These are phyloP conservation scores for Leavenworthia alabamica DNA, from an alignment of 345 rosid species.

Conservation along the genomic window DNA sequence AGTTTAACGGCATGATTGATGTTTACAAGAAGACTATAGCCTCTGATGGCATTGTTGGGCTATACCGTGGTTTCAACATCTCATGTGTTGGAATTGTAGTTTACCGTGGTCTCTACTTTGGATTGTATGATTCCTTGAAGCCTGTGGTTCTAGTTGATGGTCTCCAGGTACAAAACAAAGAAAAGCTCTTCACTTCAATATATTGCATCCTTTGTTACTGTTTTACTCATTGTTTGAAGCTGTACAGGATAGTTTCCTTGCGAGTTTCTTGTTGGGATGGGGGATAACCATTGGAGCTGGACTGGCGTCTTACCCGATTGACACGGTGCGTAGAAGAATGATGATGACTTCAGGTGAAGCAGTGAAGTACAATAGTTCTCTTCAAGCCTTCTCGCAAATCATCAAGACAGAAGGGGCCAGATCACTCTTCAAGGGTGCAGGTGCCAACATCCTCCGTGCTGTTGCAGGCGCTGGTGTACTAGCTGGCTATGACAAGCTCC, in stretches of 20 bases:
- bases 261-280: conserved; percentile 88
- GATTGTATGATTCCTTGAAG: conserved; percentile 81
- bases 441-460: conserved; percentile 89
- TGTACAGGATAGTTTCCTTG: conserved; percentile 74
- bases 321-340: conserved; percentile 94
- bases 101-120: conserved; percentile 85
- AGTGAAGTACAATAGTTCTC: conserved; percentile 75
- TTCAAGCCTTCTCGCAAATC: conserved; percentile 67
- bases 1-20: conserved; percentile 70
- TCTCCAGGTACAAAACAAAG: conserved; percentile 26
- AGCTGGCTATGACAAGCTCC: conserved; percentile 84
- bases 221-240: background rate
- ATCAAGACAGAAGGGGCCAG: conserved; percentile 70
- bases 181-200: background rate
- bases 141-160: conserved; percentile 60
- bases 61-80: conserved; percentile 85
- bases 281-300: conserved; percentile 87
- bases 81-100: conserved; percentile 78
- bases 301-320: conserved; percentile 79
- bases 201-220: background rate
- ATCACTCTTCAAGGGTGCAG: conserved; percentile 91
- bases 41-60: conserved; percentile 73
- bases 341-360: conserved; percentile 98
- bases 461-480: conserved; percentile 93
- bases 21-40: conserved; percentile 73